A percentile compares a stretch with the other conserved stretches of the same genome.
These are phyloP conservation scores for Globisporangium orthogonon DNA, from an alignment of 352 stramenopile species.

Conservation along the genomic window DNA sequence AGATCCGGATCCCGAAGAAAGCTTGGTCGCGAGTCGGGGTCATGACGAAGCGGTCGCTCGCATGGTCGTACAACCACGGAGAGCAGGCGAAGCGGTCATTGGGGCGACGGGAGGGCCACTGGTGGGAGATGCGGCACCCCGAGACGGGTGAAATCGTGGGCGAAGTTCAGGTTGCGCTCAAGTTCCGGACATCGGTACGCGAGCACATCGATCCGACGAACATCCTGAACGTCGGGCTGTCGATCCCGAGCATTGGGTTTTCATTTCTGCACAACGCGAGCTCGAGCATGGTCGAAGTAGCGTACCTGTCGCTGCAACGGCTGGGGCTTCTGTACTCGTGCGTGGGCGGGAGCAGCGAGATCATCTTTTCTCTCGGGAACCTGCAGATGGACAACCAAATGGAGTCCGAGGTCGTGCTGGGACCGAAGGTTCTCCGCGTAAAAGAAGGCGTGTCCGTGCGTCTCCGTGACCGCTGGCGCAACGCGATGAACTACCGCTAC, in stretches of 20 bases:
- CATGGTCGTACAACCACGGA: constrained; percentile 72
- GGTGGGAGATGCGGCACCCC: constrained; percentile 79
- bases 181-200: constrained; percentile 63
- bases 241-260: constrained; percentile 74
- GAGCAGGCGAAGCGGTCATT: constrained; percentile 66
- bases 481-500: constrained; percentile 81
- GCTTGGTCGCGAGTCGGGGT: constrained; percentile 71
- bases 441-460: constrained; percentile 86
- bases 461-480: constrained; percentile 75
- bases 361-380: constrained; percentile 79
- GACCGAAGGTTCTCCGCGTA: constrained; percentile 72
- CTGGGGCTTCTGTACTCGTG: constrained; percentile 72
- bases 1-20: constrained; percentile 83
- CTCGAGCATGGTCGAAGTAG: constrained; percentile 81
- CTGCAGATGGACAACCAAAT: constrained; percentile 90
- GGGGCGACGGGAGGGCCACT: constrained; percentile 67
- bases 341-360: constrained; percentile 71
- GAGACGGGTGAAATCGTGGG: constrained; percentile 70
- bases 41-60: constrained; percentile 58
- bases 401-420: constrained; percentile 78
- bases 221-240: constrained; percentile 72
- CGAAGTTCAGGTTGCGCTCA: constrained; percentile 76
- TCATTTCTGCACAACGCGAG: constrained; percentile 85
- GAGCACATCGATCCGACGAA: constrained; percentile 46
- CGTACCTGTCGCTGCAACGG: constrained; percentile 79